Evolutionary conservation across 2,329 filamentous ascomycete species (phyloP).

Genomic region (Phyllosticta paracitricarpa): DNA sequence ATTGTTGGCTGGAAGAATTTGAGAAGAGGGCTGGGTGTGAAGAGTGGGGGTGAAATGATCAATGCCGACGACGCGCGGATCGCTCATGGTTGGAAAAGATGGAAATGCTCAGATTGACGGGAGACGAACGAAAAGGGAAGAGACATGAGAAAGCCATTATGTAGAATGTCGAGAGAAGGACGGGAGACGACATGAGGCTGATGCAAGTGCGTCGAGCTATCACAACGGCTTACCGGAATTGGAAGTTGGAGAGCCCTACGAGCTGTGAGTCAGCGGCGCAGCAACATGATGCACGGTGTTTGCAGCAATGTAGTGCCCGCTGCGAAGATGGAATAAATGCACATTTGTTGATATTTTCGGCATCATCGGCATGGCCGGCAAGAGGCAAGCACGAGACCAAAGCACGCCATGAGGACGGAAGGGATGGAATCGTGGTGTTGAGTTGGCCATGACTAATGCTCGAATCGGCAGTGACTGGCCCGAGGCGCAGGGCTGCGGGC

Average conservation of each 20-base stretch:
- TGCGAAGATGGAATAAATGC: background rate
- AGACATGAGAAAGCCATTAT: background rate
- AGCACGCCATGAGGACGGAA: background rate
- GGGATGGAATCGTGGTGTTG: background rate
- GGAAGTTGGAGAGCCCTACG: background rate
- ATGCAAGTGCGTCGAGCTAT: background rate
- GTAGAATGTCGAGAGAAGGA: no score
- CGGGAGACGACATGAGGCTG: background rate
- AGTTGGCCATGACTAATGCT: conserved; percentile 1
- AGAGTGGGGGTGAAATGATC: conserved; percentile 13
- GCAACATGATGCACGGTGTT: background rate
- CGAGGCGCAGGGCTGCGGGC: background rate
- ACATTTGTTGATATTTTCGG: background rate
- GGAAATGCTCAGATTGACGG: background rate
- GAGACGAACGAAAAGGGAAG: background rate
- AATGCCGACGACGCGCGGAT: conserved; percentile 1
- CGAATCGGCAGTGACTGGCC: background rate
- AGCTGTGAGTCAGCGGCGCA: background rate
- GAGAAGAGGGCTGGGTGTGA: conserved; percentile 43
- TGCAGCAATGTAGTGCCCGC: background rate
- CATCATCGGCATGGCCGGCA: background rate
- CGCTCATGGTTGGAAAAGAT: background rate
- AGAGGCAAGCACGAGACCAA: background rate
- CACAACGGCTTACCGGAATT: background rate
- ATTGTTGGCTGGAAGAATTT: conserved; percentile 33